These are phyloP conservation scores for Hordeum marinum DNA, from an alignment of 176 grass and related monocot species.

Conservation along the genomic window DNA sequence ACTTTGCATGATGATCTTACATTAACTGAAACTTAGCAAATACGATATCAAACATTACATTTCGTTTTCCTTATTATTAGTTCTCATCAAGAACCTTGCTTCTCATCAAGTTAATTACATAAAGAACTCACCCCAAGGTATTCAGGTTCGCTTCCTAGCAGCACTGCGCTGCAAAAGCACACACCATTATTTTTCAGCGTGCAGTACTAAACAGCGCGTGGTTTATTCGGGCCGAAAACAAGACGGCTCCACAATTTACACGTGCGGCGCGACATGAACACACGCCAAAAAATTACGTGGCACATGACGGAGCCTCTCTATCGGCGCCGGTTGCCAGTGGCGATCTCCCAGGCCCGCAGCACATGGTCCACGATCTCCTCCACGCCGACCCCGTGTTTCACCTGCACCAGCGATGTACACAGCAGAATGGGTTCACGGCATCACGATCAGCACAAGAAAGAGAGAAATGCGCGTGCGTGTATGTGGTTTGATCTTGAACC, in stretches of 20 bases:
- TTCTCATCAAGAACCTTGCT: too few relatives aligned
- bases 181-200: background rate
- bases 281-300: background rate
- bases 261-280: background rate
- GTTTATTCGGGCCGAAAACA: background rate
- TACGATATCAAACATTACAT: too few relatives aligned
- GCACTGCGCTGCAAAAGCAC: background rate
- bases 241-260: background rate
- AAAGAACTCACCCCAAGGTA: too few relatives aligned
- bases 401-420: slow-evolving; percentile 11
- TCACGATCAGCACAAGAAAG: background rate
- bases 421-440: background rate
- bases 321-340: slow-evolving; percentile 52
- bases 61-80: too few relatives aligned
- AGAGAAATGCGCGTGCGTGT: background rate
- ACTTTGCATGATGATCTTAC: too few relatives aligned
- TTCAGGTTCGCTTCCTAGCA: background rate
- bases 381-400: slow-evolving; percentile 82
- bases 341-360: slow-evolving; percentile 71
- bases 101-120: too few relatives aligned
- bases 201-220: background rate
- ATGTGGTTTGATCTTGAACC: slow-evolving; percentile 23
- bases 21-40: too few relatives aligned
- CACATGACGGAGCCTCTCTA: background rate
- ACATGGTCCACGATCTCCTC: slow-evolving; percentile 75